phyloP scores from a whole-genome alignment of 805 yeast genomes.

The Starmerella khaoyaiensis region DNA sequence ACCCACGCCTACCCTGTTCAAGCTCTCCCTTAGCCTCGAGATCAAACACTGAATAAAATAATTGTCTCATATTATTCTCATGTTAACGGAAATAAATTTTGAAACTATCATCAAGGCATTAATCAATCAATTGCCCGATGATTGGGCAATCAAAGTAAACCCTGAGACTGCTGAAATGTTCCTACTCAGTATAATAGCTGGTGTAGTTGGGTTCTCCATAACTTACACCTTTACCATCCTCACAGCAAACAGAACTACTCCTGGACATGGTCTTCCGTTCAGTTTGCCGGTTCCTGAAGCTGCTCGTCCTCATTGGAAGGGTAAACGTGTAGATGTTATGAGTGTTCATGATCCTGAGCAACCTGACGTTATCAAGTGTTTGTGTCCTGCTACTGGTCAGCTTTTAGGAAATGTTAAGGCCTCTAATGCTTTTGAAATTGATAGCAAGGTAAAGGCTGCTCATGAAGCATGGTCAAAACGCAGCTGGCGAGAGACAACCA shows the following conservation, averaged over 20 bases:
- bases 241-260: background rate
- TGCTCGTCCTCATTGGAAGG: conserved; percentile 86
- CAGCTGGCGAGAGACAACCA: conserved; percentile 34
- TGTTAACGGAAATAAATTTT: no score
- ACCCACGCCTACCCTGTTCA: no score
- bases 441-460: conserved; percentile 43
- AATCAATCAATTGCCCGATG: no score
- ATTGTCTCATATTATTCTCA: no score
- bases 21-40: no score
- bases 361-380: conserved; percentile 59
- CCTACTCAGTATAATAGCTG: background rate
- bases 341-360: conserved; percentile 46
- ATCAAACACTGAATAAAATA: no score
- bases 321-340: conserved; percentile 58
- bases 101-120: no score
- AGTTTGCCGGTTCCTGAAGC: conserved; percentile 52
- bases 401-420: conserved; percentile 60
- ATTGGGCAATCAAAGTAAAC: no score
- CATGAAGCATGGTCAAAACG: conserved; percentile 38
- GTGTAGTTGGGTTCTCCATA: conserved; percentile 2
- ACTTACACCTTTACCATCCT: background rate
- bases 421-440: conserved; percentile 57
- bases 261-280: conserved; percentile 19
- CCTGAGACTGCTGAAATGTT: no score
- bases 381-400: conserved; percentile 96